Base-by-base conservation (phyloP, 2,329 filamentous ascomycete genomes). In the Elsinoe necatrix region DNA sequence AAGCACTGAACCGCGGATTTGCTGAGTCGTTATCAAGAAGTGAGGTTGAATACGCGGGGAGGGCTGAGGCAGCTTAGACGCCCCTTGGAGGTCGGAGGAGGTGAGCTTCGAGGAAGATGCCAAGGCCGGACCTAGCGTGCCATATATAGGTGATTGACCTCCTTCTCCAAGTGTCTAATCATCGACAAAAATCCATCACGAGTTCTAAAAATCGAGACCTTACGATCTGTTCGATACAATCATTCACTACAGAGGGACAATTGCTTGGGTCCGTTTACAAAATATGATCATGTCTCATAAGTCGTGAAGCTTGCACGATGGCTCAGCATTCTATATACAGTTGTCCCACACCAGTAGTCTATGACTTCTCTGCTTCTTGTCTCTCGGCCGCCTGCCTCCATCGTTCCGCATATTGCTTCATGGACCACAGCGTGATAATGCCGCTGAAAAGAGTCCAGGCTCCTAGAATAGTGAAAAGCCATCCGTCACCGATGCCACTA, bases 401-500 rank as follows among this genome's bases (percentile, higher is more conserved):
- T 2, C 59, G 57, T 20, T 64, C 61, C 3, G 66, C 66, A 56
- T 63, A 69, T 5, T 61, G 61, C 62, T 67, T 69, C 67, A 71
- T 69, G 2, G 64, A 62, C 64, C 61, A 66, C 3, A 70, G 66
- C 1, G 63, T 64, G n/a, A 61, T 25, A 1, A 61, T 45, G 0
- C 68, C 68, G 8, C 59, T 59, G 4, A 63, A 54, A 20, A 69
- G 39, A 23, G 63, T 63, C 34, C 68, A 64, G 4, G 66, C 56
- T 0, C 64, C 65, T 14, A 70, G 37, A 3, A 80, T 79, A 0
- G 86, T 90, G 61, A 89, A 87, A 0, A 91, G 71, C 85, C 86
- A 90, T 0, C 87, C 88, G 60, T 85, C 81, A 1, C 87, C 86
- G 59, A 91, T 85, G 1, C 76, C 84, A 16, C 77, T 66, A 55